These are phyloP conservation scores for Athelia psychrophila DNA, from an alignment of 1,284 basidiomycete genomes.

Conservation along the genomic window DNA sequence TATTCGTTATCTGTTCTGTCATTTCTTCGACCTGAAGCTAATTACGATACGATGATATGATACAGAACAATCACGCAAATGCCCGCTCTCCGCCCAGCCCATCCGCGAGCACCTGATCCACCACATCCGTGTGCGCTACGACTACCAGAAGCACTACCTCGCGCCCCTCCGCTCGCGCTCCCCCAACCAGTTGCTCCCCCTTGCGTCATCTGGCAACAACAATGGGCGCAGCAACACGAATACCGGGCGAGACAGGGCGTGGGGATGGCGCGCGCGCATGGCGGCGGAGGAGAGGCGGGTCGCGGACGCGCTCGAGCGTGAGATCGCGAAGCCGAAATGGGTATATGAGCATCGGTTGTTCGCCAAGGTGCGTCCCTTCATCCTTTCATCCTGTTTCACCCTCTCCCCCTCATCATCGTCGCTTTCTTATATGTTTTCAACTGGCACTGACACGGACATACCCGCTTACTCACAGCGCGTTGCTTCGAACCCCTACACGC, in stretches of 20 bases:
- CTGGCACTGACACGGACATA: not conserved
- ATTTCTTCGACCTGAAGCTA: slow-evolving; percentile 2
- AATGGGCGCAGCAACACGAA: slow-evolving; percentile 23
- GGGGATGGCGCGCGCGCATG: slow-evolving; percentile 50
- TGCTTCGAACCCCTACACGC: slow-evolving; percentile 78
- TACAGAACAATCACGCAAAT: slow-evolving; percentile 71
- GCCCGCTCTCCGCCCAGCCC: slow-evolving; percentile 77
- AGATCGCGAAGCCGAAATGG: slow-evolving; percentile 54
- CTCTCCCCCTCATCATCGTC: not conserved
- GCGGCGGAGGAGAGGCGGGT: slow-evolving; percentile 51
- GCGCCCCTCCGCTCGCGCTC: slow-evolving; percentile 57
- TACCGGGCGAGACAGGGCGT: slow-evolving; percentile 43
- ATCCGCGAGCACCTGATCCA: slow-evolving; percentile 82
- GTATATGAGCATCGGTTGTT: slow-evolving; percentile 75
- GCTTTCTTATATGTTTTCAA: not conserved
- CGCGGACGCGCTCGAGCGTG: slow-evolving; percentile 63
- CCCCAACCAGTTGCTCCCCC: too few species aligned
- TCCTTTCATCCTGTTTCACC: too few species aligned
- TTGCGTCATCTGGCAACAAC: slow-evolving; percentile 21
- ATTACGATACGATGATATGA: not conserved
- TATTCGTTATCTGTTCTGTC: slow-evolving; percentile 2
- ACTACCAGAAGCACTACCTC: slow-evolving; percentile 80
- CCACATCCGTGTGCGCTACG: slow-evolving; percentile 69
- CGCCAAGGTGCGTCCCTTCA: slow-evolving; percentile 61
- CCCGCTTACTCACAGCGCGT: slow-evolving; percentile 68